phyloP scores from a whole-genome alignment of 139 green algal species.

The Chlamydomonas sp. region DNA sequence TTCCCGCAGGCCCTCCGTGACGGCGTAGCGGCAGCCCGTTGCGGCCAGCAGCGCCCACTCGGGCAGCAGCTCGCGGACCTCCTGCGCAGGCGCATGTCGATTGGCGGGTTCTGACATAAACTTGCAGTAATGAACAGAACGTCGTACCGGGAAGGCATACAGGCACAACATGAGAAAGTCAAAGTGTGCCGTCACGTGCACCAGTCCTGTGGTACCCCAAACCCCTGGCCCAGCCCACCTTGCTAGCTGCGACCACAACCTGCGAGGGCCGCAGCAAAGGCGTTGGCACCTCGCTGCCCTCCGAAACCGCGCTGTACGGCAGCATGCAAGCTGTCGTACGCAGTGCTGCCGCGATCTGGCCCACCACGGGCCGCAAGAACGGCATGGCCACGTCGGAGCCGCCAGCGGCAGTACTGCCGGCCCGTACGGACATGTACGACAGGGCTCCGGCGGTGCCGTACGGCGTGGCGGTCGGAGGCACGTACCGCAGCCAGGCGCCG shows the following conservation, averaged over 20 bases:
- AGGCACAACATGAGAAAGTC: too few relatives aligned
- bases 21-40: slow-evolving; percentile 9
- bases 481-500: slow-evolving; percentile 28
- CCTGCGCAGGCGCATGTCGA: not conserved
- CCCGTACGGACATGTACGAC: not conserved
- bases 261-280: slow-evolving; percentile 14
- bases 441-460: not conserved
- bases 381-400: not conserved
- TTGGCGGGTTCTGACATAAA: too few relatives aligned
- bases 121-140: too few relatives aligned
- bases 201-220: not conserved
- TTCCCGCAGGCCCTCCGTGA: slow-evolving; percentile 9
- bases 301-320: not conserved
- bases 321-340: slow-evolving; percentile 6
- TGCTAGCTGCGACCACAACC: not conserved
- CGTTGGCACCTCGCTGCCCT: not conserved
- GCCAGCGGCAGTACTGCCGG: not conserved
- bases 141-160: too few relatives aligned
- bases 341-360: slow-evolving; percentile 3
- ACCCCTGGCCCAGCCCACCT: not conserved
- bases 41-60: not conserved
- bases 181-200: too few relatives aligned
- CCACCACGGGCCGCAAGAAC: slow-evolving; percentile 23
- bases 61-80: slow-evolving; percentile 9
- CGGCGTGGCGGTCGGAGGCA: not conserved